Conservation (phyloP, 2,329 filamentous ascomycete species). For the Graphiopsis chlorocephala region DNA sequence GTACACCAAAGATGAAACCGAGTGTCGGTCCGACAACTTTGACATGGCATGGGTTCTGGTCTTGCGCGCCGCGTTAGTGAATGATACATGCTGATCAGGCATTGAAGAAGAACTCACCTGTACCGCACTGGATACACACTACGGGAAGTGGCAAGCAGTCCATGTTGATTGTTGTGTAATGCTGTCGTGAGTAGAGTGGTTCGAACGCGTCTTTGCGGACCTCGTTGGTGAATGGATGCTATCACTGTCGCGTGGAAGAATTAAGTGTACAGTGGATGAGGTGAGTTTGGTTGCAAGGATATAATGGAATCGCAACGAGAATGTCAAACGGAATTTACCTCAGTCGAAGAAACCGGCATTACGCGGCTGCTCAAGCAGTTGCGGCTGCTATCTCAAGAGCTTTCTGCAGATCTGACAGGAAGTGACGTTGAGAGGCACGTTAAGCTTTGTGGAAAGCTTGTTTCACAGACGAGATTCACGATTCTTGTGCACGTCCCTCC, state of each 20-base stretch:
- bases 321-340: background rate
- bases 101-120: constrained; percentile 10
- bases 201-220: background rate
- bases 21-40: constrained; percentile 40
- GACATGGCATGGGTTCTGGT: constrained; percentile 39
- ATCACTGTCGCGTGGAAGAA: background rate
- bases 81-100: background rate
- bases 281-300: background rate
- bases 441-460: constrained; percentile 8
- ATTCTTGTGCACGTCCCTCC: background rate
- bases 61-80: constrained; percentile 12
- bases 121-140: constrained; percentile 38
- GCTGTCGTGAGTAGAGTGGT: background rate
- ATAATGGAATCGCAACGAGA: background rate
- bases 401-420: constrained; percentile 4
- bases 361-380: background rate
- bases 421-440: background rate
- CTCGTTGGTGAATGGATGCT: background rate
- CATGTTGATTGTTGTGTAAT: background rate
- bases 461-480: background rate
- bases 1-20: constrained; percentile 34
- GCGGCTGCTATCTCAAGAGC: background rate
- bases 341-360: background rate
- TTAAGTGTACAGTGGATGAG: background rate
- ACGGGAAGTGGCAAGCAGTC: constrained; percentile 32